Conservation (phyloP, 1,284 basidiomycete genomes). For the Ganoderma leucocontextum region DNA sequence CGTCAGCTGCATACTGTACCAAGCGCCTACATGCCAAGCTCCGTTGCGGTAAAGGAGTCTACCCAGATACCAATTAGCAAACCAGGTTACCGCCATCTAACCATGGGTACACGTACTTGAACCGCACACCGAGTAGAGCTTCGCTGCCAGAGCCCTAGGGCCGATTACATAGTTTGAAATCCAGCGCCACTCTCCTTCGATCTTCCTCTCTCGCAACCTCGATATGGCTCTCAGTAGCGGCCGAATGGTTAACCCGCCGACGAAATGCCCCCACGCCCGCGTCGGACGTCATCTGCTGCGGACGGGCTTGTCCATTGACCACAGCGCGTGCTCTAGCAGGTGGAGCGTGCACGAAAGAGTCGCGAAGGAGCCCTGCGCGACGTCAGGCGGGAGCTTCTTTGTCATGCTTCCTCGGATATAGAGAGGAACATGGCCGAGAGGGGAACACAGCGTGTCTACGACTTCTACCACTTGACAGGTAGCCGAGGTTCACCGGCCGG, state of each 20-base stretch:
- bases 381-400: slow-evolving; percentile 57
- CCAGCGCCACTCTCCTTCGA: not conserved
- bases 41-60: not conserved
- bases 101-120: not conserved
- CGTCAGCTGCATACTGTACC: not conserved
- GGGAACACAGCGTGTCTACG: slow-evolving; percentile 34
- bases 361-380: slow-evolving; percentile 63
- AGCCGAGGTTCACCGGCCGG: slow-evolving; percentile 46
- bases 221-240: not conserved
- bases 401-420: slow-evolving; percentile 47
- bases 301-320: slow-evolving; percentile 51
- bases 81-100: not conserved
- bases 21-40: not conserved
- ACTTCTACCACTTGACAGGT: not conserved
- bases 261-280: slow-evolving; percentile 61
- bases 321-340: slow-evolving; percentile 72
- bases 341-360: slow-evolving; percentile 58
- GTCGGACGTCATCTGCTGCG: slow-evolving; percentile 40
- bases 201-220: not conserved
- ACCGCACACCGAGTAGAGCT: not conserved
- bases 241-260: slow-evolving; percentile 54
- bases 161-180: not conserved
- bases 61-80: not conserved
- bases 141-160: not conserved
- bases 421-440: slow-evolving; percentile 41